These are phyloP conservation scores for Megacollybia platyphylla DNA, from an alignment of 1,284 basidiomycete species.

Conservation along the genomic window DNA sequence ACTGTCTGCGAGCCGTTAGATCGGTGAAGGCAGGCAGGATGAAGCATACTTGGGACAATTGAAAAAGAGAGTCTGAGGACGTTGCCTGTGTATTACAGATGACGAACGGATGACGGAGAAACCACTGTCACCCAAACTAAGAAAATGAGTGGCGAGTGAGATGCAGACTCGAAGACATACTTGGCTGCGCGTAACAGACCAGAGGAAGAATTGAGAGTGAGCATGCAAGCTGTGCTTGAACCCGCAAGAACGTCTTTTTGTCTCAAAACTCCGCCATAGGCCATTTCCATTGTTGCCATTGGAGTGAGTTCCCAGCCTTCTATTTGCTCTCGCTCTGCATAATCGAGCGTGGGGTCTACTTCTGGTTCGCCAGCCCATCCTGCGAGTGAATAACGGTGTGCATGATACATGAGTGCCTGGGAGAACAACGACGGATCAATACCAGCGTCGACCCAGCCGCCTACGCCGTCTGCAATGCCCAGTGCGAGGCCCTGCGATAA, in stretches of 20 bases:
- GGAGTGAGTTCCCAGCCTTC: slow-evolving; percentile 47
- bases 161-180: slow-evolving; percentile 24
- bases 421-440: slow-evolving; percentile 71
- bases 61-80: slow-evolving; percentile 68
- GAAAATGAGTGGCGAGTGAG: slow-evolving; percentile 5
- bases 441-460: slow-evolving; percentile 55
- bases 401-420: slow-evolving; percentile 53
- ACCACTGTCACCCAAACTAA: slow-evolving; percentile 77
- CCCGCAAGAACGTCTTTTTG: slow-evolving; percentile 68
- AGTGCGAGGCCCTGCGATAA: slow-evolving; percentile 59
- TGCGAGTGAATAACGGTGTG: slow-evolving; percentile 43
- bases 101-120: slow-evolving; percentile 69
- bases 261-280: slow-evolving; percentile 59
- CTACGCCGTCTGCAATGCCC: slow-evolving; percentile 44
- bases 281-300: slow-evolving; percentile 49
- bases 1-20: slow-evolving; percentile 33
- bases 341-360: slow-evolving; percentile 75
- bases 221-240: slow-evolving; percentile 76
- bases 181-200: slow-evolving; percentile 74
- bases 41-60: slow-evolving; percentile 58
- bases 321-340: slow-evolving; percentile 52
- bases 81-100: slow-evolving; percentile 49
- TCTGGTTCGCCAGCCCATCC: slow-evolving; percentile 73
- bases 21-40: slow-evolving; percentile 2
- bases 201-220: slow-evolving; percentile 65